Evolutionary conservation across 257 asterid genomes (phyloP), one percentile per base, ranked within the genome.

Genomic region (Thymus mandschuricus): DNA sequence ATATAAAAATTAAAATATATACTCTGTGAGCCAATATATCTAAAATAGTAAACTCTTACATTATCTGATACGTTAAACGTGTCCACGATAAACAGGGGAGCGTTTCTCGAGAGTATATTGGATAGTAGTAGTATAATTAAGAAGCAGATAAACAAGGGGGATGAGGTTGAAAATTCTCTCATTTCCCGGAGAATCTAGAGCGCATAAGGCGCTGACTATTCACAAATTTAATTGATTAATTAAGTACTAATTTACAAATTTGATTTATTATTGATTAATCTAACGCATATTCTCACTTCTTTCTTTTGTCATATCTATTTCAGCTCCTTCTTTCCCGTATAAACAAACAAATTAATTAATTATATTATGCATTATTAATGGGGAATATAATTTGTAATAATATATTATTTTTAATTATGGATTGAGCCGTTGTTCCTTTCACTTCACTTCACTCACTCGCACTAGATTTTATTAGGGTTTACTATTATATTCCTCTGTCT

Each of bases 151-250:
- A 76, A 81, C 79, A 79, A 75, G 66, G 64, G 54, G 81, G 77
- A 85, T 55, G 70, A 64, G 83, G 85, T 72, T 76, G 71, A 82
- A 21, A 76, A 71, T 7, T 38, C 40, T 77, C 81, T 68, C 87
- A 72, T 78, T 86, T 86, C 88, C 88, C 93, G 87, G 89, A 81
- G 92, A 81, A 86, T 86, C 92, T 86, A 88, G 94, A 90, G 94
- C 97, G 97, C 86, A 90, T 90, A 89, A 85, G 90, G 83, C 96
- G 97, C 97, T 88, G 96, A 88, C 34, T 51, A 50, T 51, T 51
- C 4, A 63, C 48, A 38, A 35, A 5, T 38, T 38, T 12, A 13
- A 15, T 33, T 50, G 10, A 48, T 65, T 33, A 5, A 66, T 50
- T 21, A 21, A 21, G 21, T 21, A 21, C 21, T 21, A 21, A 21